Percentiles rank a stretch among this genome's conserved stretches.
phyloP scores from a whole-genome alignment of 768 basidiomycete species.

The Baorangia bicolor region DNA sequence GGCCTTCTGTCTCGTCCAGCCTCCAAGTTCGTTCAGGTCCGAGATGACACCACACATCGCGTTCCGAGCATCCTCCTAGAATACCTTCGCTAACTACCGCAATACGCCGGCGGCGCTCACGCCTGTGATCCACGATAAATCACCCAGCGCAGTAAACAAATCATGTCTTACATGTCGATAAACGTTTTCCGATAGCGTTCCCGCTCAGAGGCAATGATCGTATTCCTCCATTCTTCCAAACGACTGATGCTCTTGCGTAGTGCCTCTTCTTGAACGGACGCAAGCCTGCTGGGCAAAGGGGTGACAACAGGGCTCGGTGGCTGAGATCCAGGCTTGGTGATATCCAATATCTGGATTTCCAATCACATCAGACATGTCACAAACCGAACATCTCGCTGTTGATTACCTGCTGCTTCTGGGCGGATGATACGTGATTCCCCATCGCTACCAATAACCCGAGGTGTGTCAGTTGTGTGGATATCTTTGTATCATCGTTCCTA shows the following conservation, averaged over 20 bases:
- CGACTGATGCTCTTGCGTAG: conserved; percentile 61
- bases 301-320: not conserved
- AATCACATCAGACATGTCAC: not conserved
- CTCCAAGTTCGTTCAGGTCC: conserved; percentile 59
- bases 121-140: conserved; percentile 41
- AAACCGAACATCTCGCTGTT: not conserved
- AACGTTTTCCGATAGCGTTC: conserved; percentile 70
- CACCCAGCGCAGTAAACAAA: not conserved
- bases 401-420: conserved; percentile 73
- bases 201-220: conserved; percentile 63
- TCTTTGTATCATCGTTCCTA: conserved; percentile 7
- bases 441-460: conserved; percentile 66
- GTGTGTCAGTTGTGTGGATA: conserved; percentile 70
- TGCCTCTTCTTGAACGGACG: conserved; percentile 32
- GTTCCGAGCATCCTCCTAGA: conserved; percentile 63
- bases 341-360: conserved; percentile 52
- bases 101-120: conserved; percentile 74
- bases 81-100: conserved; percentile 60
- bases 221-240: conserved; percentile 72
- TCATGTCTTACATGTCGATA: conserved; percentile 60
- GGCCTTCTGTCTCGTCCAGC: conserved; percentile 91
- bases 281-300: conserved; percentile 15
- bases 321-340: conserved; percentile 39
- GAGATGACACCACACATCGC: conserved; percentile 76
- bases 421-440: conserved; percentile 56